Conservation (phyloP, 345 rosid species). For the Gossypium stocksii region DNA sequence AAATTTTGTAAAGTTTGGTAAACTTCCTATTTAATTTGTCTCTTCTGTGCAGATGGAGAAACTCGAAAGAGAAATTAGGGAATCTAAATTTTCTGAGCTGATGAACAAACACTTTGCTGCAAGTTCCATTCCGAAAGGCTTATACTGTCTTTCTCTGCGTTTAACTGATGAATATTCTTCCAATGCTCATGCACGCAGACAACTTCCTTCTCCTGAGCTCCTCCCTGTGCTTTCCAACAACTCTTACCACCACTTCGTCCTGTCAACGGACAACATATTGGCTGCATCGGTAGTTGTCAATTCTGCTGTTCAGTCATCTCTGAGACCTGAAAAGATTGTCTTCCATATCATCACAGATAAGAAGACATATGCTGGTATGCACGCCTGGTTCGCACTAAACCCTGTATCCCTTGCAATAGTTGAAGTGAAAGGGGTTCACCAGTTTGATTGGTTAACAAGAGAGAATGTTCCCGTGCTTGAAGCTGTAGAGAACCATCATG, state of each 20-base stretch:
- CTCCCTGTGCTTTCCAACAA: constrained; percentile 93
- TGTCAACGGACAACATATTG: constrained; percentile 92
- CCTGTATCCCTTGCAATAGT: constrained; percentile 81
- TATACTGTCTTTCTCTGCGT: constrained; percentile 92
- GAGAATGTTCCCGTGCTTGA: constrained; percentile 99
- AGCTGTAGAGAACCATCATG: constrained; percentile 87
- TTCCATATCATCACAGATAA: constrained; percentile 97
- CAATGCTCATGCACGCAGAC: constrained; percentile 96
- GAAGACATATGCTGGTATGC: constrained; percentile 99
- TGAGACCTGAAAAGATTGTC: constrained; percentile 85
- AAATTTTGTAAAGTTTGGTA: background rate
- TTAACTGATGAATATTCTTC: constrained; percentile 98
- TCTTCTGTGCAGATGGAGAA: constrained; percentile 74
- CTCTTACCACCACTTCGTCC: constrained; percentile 76
- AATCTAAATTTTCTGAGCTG: constrained; percentile 84
- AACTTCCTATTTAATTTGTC: constrained; percentile 4
- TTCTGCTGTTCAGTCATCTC: constrained; percentile 80
- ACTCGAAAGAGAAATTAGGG: constrained; percentile 79
- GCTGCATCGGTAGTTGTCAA: constrained; percentile 98
- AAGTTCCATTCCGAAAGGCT: constrained; percentile 94
- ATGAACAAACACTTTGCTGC: constrained; percentile 99
- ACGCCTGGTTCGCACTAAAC: constrained; percentile 97
- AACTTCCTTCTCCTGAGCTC: constrained; percentile 95
- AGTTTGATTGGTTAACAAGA: constrained; percentile 97
- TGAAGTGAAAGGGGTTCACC: constrained; percentile 96